Evolutionary conservation across 1,284 basidiomycete species (phyloP).

Genomic region (Limonomyces culmigenus): DNA sequence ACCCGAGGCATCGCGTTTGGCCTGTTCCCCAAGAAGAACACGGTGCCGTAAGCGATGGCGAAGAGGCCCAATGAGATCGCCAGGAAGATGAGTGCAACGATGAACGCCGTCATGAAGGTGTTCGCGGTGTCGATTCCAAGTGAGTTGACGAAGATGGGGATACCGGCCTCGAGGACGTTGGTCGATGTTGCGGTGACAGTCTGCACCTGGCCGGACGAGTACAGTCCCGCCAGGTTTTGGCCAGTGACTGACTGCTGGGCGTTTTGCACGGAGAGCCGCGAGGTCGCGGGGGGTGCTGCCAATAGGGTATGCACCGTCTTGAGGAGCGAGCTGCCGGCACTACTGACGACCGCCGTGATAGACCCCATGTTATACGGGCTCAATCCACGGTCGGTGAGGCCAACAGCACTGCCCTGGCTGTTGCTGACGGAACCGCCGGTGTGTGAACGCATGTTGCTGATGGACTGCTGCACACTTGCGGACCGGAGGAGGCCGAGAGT

Average conservation of each 20-base stretch:
- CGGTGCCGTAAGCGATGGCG: slow-evolving; percentile 29
- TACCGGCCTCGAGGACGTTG: slow-evolving; percentile 58
- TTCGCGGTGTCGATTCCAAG: slow-evolving; percentile 64
- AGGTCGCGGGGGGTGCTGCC: slow-evolving; percentile 2
- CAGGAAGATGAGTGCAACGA: slow-evolving; percentile 47
- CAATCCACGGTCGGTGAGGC: slow-evolving; percentile 61
- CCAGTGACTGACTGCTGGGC: slow-evolving; percentile 1
- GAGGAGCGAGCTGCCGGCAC: background rate
- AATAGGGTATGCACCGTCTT: background rate
- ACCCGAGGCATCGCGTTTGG: slow-evolving; percentile 14
- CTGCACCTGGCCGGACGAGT: slow-evolving; percentile 21
- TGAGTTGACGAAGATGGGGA: slow-evolving; percentile 68
- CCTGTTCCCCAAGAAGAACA: slow-evolving; percentile 17
- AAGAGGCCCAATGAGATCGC: slow-evolving; percentile 37
- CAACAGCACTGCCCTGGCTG: slow-evolving; percentile 37
- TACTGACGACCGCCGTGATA: slow-evolving; percentile 1
- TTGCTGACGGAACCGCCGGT: slow-evolving; percentile 65
- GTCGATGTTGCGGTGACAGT: slow-evolving; percentile 47
- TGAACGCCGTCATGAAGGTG: slow-evolving; percentile 72
- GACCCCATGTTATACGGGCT: slow-evolving; percentile 51
- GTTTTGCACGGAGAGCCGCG: slow-evolving; percentile 10
- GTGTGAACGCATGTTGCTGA: slow-evolving; percentile 63
- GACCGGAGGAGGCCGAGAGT: slow-evolving; percentile 62
- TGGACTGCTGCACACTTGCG: slow-evolving; percentile 56
- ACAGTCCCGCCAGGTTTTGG: background rate